Evolutionary conservation across 2,329 filamentous ascomycete genomes (phyloP).

Genomic region (Pseudogymnoascus sp.): DNA sequence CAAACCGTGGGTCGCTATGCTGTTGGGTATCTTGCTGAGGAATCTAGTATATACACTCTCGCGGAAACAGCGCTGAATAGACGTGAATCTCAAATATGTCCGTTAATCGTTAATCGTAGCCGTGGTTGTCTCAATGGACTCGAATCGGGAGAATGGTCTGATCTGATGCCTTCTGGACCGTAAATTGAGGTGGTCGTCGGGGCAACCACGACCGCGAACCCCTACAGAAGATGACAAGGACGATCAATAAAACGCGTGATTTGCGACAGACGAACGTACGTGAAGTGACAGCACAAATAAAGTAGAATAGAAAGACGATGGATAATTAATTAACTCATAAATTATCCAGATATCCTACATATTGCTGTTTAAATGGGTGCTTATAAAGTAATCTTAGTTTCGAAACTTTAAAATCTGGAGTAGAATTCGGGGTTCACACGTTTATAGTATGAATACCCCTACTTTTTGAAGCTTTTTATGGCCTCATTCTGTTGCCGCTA

Average conservation of each 20-base stretch:
- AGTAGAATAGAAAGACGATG: background rate
- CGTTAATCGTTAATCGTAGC: slow-evolving; percentile 7
- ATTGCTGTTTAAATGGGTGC: background rate
- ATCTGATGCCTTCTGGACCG: slow-evolving; percentile 6
- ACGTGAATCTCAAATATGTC: background rate
- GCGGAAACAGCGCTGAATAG: background rate
- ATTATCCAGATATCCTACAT: background rate
- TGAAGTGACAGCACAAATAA: background rate
- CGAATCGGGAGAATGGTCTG: background rate
- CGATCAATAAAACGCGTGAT: slow-evolving; percentile 2
- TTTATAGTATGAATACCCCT: slow-evolving; percentile 4
- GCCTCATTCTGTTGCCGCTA: background rate
- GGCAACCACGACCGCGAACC: background rate
- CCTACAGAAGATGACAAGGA: background rate
- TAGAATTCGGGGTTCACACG: slow-evolving; percentile 2
- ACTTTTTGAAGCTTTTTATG: slow-evolving; percentile 5
- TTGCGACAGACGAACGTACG: background rate
- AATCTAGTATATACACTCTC: background rate
- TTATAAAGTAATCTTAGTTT: background rate
- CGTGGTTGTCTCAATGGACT: background rate
- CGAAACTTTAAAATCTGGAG: background rate
- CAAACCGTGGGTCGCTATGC: slow-evolving; percentile 3
- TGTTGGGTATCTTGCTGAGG: background rate
- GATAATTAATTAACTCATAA: background rate
- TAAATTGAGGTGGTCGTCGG: slow-evolving; percentile 5